These are phyloP conservation scores for Moniliella sp. DNA, from an alignment of 1,284 basidiomycete genomes.

Conservation along the genomic window DNA sequence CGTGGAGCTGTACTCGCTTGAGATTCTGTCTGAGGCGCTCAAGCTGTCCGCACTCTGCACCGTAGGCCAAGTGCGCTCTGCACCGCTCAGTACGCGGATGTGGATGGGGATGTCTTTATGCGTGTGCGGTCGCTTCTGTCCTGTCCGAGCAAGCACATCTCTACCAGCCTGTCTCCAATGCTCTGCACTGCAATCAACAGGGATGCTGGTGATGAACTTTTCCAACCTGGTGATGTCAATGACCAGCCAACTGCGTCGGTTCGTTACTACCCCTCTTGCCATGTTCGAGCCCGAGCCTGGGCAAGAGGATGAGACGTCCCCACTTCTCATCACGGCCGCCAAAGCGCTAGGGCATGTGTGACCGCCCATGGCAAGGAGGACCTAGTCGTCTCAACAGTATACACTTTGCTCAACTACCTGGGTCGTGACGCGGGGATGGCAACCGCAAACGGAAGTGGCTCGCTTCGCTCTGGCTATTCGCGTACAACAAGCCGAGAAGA, in stretches of 20 bases:
- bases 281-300: slow-evolving; percentile 50
- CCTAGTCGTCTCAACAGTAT: slow-evolving; percentile 78
- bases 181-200: slow-evolving; percentile 58
- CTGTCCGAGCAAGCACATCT: slow-evolving; percentile 63
- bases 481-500: no score
- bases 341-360: slow-evolving; percentile 70
- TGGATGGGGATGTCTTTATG: slow-evolving; percentile 48
- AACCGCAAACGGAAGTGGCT: slow-evolving; percentile 40
- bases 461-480: slow-evolving; percentile 38
- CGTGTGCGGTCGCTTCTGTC: slow-evolving; percentile 51
- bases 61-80: slow-evolving; percentile 45
- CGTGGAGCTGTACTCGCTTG: slow-evolving; percentile 14
- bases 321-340: slow-evolving; percentile 60
- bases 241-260: slow-evolving; percentile 59
- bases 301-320: slow-evolving; percentile 49
- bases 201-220: slow-evolving; percentile 64
- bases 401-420: slow-evolving; percentile 77
- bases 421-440: no score
- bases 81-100: slow-evolving; percentile 2
- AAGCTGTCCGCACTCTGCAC: slow-evolving; percentile 74
- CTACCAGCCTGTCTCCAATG: slow-evolving; percentile 59
- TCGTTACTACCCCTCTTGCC: slow-evolving; percentile 63
- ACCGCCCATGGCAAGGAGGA: slow-evolving; percentile 67
- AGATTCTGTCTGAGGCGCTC: slow-evolving; percentile 37
- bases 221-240: slow-evolving; percentile 54